These are phyloP conservation scores for Rhynchosporium agropyri DNA, from an alignment of 2,329 filamentous ascomycete genomes.

Conservation along the genomic window DNA sequence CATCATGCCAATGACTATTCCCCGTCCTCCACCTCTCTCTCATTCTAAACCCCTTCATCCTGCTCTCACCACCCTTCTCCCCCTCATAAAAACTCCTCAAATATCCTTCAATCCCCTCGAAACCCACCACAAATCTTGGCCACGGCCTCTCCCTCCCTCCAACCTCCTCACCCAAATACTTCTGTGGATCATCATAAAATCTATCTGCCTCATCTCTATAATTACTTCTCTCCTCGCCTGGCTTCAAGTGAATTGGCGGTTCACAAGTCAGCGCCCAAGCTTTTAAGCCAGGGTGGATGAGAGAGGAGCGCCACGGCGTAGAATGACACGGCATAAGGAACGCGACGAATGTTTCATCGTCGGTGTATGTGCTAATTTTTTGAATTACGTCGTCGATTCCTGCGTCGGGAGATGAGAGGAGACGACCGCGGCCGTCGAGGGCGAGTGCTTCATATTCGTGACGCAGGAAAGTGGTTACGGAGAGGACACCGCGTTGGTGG, in stretches of 20 bases:
- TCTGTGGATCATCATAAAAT: conserved; percentile 72
- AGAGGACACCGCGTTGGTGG: conserved; percentile 80
- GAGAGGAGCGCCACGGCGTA: conserved; percentile 90
- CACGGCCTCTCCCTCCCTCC: conserved; percentile 43
- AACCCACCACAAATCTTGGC: conserved; percentile 63
- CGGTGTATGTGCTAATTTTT: conserved; percentile 20
- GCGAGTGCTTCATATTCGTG: conserved; percentile 66
- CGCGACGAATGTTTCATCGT: conserved; percentile 59
- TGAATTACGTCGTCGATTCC: conserved; percentile 20
- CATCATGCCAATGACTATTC: conserved; percentile 66
- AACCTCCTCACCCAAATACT: conserved; percentile 54
- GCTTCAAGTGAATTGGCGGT: conserved; percentile 71
- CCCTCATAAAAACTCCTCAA: conserved; percentile 50
- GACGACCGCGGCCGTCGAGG: conserved; percentile 45
- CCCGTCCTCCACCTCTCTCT: conserved; percentile 57
- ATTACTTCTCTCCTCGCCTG: conserved; percentile 62
- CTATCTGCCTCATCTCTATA: conserved; percentile 91
- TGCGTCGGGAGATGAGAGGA: conserved; percentile 34
- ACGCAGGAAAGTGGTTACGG: conserved; percentile 76
- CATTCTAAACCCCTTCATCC: conserved; percentile 47
- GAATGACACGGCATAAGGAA: conserved; percentile 97
- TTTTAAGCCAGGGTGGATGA: conserved; percentile 72
- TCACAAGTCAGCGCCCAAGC: conserved; percentile 91
- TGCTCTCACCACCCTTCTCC: conserved; percentile 21
- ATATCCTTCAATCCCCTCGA: conserved; percentile 57